Conservation (phyloP, 306 rosid species). For the Rosa multiflora region DNA sequence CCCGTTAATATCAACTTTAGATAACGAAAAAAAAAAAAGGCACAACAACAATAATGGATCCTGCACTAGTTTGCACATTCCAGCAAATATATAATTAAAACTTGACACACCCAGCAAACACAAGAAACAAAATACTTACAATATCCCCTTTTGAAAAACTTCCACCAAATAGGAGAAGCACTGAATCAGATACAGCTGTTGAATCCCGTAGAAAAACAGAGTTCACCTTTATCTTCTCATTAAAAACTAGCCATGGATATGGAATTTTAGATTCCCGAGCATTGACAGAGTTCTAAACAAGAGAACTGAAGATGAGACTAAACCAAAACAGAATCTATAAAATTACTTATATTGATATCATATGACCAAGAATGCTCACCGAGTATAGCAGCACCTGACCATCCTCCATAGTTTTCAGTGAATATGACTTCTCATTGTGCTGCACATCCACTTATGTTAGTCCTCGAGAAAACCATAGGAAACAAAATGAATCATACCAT, state of each 20-base stretch:
- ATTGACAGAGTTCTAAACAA: slow-evolving; percentile 83
- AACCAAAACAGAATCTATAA: slow-evolving; percentile 6
- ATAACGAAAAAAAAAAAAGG: not conserved
- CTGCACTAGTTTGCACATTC: not conserved
- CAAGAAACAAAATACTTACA: slow-evolving; percentile 43
- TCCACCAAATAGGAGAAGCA: slow-evolving; percentile 90
- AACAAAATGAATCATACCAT: slow-evolving; percentile 1
- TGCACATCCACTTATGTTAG: slow-evolving; percentile 42
- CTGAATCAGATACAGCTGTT: slow-evolving; percentile 85
- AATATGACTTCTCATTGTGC: slow-evolving; percentile 88
- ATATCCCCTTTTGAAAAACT: slow-evolving; percentile 61
- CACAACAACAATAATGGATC: not conserved
- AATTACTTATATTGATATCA: slow-evolving; percentile 5
- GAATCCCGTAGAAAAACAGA: slow-evolving; percentile 96
- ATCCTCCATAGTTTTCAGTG: slow-evolving; percentile 96
- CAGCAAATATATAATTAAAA: slow-evolving; percentile 19
- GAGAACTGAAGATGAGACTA: slow-evolving; percentile 27
- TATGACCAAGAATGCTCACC: slow-evolving; percentile 48
- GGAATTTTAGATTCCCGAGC: slow-evolving; percentile 88
- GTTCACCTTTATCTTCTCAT: slow-evolving; percentile 96
- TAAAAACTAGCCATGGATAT: slow-evolving; percentile 94
- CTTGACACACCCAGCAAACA: not conserved
- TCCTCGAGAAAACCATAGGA: slow-evolving; percentile 8
- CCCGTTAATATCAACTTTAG: not conserved
- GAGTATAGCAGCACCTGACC: slow-evolving; percentile 90